Percentiles rank a stretch among this genome's conserved stretches.
Evolutionary conservation across 2,329 filamentous ascomycete species (phyloP).

Genomic region (Arthrinium puccinioides): DNA sequence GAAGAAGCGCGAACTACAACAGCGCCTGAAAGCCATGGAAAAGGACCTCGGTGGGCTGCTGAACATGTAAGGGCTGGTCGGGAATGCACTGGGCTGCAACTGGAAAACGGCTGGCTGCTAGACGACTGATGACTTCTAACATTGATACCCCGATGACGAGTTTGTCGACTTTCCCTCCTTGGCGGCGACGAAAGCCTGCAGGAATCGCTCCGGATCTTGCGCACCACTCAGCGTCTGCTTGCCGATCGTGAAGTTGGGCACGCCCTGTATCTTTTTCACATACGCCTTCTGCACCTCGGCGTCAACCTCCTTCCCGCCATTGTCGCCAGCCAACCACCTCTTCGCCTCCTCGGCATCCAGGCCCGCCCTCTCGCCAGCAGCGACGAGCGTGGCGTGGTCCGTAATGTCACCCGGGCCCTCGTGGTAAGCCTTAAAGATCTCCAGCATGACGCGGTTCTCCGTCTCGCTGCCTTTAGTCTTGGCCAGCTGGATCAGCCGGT

Average conservation of each 20-base stretch:
- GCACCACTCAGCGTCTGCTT: conserved; percentile 57
- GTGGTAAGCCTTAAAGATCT: conserved; percentile 52
- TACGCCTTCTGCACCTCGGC: conserved; percentile 38
- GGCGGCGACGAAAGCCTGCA: conserved; percentile 52
- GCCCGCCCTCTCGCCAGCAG: conserved; percentile 41
- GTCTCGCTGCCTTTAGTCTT: conserved; percentile 38
- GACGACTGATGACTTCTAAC: too few species aligned
- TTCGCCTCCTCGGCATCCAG: conserved; percentile 40
- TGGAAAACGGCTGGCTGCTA: neutral
- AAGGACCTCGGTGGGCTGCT: conserved; percentile 48
- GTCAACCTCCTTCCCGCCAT: conserved; percentile 40
- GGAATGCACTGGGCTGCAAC: too few species aligned
- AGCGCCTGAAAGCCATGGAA: conserved; percentile 44
- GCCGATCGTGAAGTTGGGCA: conserved; percentile 61
- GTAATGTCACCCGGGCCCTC: conserved; percentile 54
- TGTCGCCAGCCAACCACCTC: conserved; percentile 19
- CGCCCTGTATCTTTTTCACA: conserved; percentile 45
- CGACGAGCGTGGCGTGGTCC: conserved; percentile 35
- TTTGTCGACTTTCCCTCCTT: conserved; percentile 10
- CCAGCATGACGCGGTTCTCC: conserved; percentile 51
- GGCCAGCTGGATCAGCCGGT: conserved; percentile 67
- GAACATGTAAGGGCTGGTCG: conserved; percentile 33
- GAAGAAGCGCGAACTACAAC: conserved; percentile 50
- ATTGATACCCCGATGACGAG: conserved; percentile 1
- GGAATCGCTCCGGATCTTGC: conserved; percentile 54